A percentile compares a stretch with the other conserved stretches of the same genome.
Evolutionary conservation across 2,329 filamentous ascomycete genomes (phyloP).

Genomic region (Colletotrichum sp.): DNA sequence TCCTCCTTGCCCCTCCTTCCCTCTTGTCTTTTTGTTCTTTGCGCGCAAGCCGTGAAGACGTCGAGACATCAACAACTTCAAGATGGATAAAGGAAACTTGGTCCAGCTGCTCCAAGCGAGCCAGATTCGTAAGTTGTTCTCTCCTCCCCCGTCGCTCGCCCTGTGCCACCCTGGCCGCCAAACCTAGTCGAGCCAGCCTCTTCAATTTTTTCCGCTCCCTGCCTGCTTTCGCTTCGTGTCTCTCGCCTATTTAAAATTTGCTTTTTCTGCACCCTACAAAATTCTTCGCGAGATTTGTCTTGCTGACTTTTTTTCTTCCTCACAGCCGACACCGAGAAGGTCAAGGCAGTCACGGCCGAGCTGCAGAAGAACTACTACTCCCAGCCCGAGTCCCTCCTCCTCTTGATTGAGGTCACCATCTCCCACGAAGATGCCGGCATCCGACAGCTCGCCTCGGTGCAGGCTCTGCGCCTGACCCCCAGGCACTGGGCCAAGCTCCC

Average conservation of each 20-base stretch:
- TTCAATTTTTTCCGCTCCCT: conserved; percentile 6
- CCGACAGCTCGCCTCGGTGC: conserved; percentile 89
- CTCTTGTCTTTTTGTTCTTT: background rate
- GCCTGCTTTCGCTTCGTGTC: conserved; percentile 19
- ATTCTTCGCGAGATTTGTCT: background rate
- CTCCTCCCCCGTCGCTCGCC: background rate
- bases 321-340: conserved; percentile 83
- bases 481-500: conserved; percentile 86
- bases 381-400: conserved; percentile 80
- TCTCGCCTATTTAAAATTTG: conserved; percentile 15
- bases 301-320: conserved; percentile 35
- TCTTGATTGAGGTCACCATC: conserved; percentile 87
- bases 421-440: conserved; percentile 75
- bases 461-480: conserved; percentile 80
- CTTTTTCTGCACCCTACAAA: background rate
- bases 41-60: conserved; percentile 6
- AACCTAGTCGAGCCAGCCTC: conserved; percentile 12
- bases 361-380: conserved; percentile 95
- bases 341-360: conserved; percentile 88
- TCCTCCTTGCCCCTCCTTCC: conserved; percentile 7
- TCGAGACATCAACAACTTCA: conserved; percentile 20
- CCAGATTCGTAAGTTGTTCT: conserved; percentile 74
- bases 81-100: conserved; percentile 71
- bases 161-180: conserved; percentile 16
- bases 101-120: conserved; percentile 86